Percentiles rank a stretch among this genome's conserved stretches.
Conservation (phyloP, 495 filamentous ascomycete species). For the Clavariopsis aquatica region DNA sequence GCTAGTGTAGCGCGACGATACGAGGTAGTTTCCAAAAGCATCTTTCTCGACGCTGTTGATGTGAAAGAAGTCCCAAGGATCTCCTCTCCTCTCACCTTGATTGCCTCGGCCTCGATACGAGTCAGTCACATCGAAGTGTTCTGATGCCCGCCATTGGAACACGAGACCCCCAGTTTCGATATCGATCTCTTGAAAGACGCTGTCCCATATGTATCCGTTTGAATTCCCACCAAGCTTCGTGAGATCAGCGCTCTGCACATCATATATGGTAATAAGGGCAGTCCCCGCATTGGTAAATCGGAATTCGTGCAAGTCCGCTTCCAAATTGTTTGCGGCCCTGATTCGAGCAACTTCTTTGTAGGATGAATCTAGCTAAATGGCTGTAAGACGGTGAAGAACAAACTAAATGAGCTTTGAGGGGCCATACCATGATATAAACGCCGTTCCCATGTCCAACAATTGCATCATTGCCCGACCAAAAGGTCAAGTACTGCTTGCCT, state of each 20-base stretch:
- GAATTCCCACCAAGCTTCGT: constrained; percentile 2
- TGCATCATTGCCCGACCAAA: constrained; percentile 54
- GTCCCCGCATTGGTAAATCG: constrained; percentile 35
- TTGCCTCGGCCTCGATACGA: constrained; percentile 30
- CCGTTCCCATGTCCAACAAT: constrained; percentile 54
- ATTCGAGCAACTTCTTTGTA: constrained; percentile 53
- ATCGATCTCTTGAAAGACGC: constrained; percentile 41
- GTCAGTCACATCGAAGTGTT: constrained; percentile 43
- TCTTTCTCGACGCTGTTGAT: constrained; percentile 45
- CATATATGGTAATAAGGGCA: constrained; percentile 39
- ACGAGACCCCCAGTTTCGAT: constrained; percentile 39
- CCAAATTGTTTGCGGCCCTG: constrained; percentile 34
- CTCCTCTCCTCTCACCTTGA: constrained; percentile 4
- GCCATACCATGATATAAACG: constrained; percentile 52
- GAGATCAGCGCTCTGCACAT: constrained; percentile 29
- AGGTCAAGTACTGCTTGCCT: constrained; percentile 44
- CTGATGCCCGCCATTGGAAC: constrained; percentile 49
- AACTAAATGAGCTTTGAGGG: neutral
- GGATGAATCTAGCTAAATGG: constrained; percentile 49
- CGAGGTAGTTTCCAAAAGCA: constrained; percentile 32
- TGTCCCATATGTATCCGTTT: constrained; percentile 39
- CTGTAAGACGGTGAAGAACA: neutral
- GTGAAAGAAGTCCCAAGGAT: constrained; percentile 43
- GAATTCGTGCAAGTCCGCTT: constrained; percentile 27
- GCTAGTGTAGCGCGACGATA: constrained; percentile 35